A percentile compares a stretch with the other conserved stretches of the same genome.
Conservation (phyloP, 1,284 basidiomycete genomes). For the Chondrostereum purpureum region DNA sequence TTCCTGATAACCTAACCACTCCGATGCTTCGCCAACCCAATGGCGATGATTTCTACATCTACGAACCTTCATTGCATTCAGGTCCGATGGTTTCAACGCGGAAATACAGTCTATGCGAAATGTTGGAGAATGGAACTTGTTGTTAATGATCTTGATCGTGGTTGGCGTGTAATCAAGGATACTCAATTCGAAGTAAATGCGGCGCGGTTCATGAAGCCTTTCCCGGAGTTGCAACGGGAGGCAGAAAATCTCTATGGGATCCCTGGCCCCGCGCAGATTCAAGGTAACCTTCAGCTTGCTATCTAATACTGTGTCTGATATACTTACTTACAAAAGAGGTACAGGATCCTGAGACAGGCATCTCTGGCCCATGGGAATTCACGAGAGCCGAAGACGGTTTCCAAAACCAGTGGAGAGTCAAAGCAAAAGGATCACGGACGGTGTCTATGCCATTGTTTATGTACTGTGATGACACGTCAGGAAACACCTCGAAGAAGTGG, state of each 20-base stretch:
- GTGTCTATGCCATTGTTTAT: slow-evolving; percentile 5
- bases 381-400: background rate
- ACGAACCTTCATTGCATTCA: slow-evolving; percentile 5
- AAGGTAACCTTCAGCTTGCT: background rate
- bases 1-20: slow-evolving; percentile 1
- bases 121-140: background rate
- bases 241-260: background rate
- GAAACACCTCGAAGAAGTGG: slow-evolving; percentile 12
- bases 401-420: background rate
- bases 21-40: slow-evolving; percentile 9
- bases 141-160: slow-evolving; percentile 5
- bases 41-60: slow-evolving; percentile 1
- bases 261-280: background rate
- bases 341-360: background rate
- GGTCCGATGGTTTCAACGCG: slow-evolving; percentile 1
- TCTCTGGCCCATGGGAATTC: background rate
- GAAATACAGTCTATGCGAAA: background rate
- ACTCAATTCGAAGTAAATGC: background rate
- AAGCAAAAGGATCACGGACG: background rate
- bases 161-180: slow-evolving; percentile 7
- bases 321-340: background rate
- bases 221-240: background rate
- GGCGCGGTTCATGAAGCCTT: background rate
- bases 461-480: slow-evolving; percentile 13
- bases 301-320: background rate